Evolutionary conservation across 208 protist genomes (phyloP), one percentile per base, ranked within the genome.

Genomic region (Acanthamoeba divionensis): DNA sequence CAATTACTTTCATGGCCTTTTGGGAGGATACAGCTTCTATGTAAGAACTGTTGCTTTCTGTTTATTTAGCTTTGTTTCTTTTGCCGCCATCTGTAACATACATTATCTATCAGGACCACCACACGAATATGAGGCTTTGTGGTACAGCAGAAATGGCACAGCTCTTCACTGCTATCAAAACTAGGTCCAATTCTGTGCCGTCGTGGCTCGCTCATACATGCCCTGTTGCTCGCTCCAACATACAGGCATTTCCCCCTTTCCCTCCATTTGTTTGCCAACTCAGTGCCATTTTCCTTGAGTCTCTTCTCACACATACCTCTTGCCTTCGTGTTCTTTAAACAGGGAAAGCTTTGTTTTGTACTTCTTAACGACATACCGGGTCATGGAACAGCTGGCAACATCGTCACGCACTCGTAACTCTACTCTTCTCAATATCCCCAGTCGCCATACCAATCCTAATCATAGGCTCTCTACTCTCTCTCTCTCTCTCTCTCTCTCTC

Each of bases 21-120:
- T 66, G 8, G 80, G 80, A 38, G 44, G 80, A 33, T 89, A 89
- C 36, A 29, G 29, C 15, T 89, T 89, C 44, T 89, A 89, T 50
- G 80, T 71, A 55, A 5, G 13, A 8, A 45, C 13, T 33, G 15
- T 36, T 29, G 0, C 65, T 18, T 36, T 29, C 65, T 33, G 3
- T 36, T 33, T 29, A 21, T 2, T 5, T 4, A 21, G 29, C 65
- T 33, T 5, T 18, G 29, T 0, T 8, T 33, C 65, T 5, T 45
- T 44, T 77, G 13, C 48, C n/a, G 24, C 26, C 38, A 24, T 7
- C 38, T 38, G 8, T 33, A 24, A 7, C 66, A 33, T 15, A 18
- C 38, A 24, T 6, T 13, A n/a, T 41, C 36, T 41, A 41, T 41
- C 36, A 41, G 36, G 36, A 41, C 36, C 36, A 41, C 36, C 36